These are phyloP conservation scores for Gaultheria prostrata DNA, from an alignment of 148 eudicot species.

Conservation along the genomic window DNA sequence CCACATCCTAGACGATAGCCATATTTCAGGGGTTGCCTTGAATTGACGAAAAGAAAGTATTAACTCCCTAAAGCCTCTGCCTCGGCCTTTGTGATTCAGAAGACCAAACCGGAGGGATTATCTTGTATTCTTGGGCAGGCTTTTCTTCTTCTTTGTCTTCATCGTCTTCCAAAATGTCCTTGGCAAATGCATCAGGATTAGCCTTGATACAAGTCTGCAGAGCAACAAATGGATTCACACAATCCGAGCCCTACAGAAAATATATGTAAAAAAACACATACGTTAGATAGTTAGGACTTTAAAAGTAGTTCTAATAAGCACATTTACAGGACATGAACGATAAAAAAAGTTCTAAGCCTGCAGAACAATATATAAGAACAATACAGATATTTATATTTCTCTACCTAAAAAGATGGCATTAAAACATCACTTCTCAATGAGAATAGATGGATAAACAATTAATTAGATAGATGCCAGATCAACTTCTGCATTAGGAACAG, in stretches of 20 bases:
- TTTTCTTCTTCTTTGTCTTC: slow-evolving; percentile 41
- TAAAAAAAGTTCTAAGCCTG: not conserved
- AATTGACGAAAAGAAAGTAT: not conserved
- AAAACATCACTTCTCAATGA: not conserved
- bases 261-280: not conserved
- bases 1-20: not conserved
- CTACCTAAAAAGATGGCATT: not conserved
- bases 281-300: not conserved
- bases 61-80: slow-evolving; percentile 41
- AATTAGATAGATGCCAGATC: not conserved
- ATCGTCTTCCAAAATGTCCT: slow-evolving; percentile 55
- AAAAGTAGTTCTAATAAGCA: not conserved
- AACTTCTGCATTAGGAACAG: not conserved
- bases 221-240: slow-evolving; percentile 82
- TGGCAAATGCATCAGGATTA: slow-evolving; percentile 78
- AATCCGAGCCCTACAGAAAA: slow-evolving; percentile 69
- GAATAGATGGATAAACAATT: not conserved
- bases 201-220: slow-evolving; percentile 73
- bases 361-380: not conserved
- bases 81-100: slow-evolving; percentile 41
- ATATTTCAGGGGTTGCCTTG: not conserved
- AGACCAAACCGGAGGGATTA: slow-evolving; percentile 74
- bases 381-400: not conserved
- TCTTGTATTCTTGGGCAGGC: slow-evolving; percentile 38
- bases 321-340: not conserved